phyloP scores from a whole-genome alignment of 768 basidiomycete species.

The Leccinum olivaceopallidum region DNA sequence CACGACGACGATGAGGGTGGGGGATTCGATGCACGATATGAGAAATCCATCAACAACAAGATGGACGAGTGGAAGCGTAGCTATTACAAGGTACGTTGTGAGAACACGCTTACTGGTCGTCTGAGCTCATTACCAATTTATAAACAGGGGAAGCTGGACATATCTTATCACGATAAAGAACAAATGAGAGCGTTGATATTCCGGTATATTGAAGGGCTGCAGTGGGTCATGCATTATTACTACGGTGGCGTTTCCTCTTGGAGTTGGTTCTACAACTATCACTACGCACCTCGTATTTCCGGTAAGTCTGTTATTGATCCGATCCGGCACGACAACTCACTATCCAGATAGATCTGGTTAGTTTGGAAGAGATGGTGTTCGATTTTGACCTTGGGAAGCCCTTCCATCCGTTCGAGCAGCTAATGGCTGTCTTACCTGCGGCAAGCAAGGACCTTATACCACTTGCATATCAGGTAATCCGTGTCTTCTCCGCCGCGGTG shows the following conservation, averaged over 20 bases:
- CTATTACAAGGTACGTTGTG: conserved; percentile 85
- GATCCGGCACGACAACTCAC: not conserved
- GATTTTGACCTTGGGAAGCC: conserved; percentile 84
- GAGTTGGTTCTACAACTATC: conserved; percentile 99
- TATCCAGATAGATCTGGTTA: conserved; percentile 48
- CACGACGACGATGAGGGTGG: conserved; percentile 68
- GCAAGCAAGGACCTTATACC: conserved; percentile 92
- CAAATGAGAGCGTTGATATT: conserved; percentile 71
- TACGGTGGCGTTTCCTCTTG: conserved; percentile 96
- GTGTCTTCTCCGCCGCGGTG: not conserved
- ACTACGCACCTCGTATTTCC: conserved; percentile 95
- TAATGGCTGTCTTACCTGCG: conserved; percentile 96
- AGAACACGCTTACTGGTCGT: not conserved
- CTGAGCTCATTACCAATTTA: conserved; percentile 14
- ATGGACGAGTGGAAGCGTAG: conserved; percentile 90
- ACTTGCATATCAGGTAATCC: conserved; percentile 71
- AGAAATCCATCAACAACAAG: conserved; percentile 71
- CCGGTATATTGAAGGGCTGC: conserved; percentile 89
- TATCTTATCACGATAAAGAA: conserved; percentile 69
- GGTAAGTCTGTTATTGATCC: conserved; percentile 48
- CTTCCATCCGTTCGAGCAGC: conserved; percentile 91
- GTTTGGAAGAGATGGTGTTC: conserved; percentile 79
- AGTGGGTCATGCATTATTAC: conserved; percentile 99
- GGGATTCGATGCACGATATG: conserved; percentile 78
- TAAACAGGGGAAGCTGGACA: conserved; percentile 78